These are phyloP conservation scores for Eudorina sp. DNA, from an alignment of 139 green algal genomes.

Conservation along the genomic window DNA sequence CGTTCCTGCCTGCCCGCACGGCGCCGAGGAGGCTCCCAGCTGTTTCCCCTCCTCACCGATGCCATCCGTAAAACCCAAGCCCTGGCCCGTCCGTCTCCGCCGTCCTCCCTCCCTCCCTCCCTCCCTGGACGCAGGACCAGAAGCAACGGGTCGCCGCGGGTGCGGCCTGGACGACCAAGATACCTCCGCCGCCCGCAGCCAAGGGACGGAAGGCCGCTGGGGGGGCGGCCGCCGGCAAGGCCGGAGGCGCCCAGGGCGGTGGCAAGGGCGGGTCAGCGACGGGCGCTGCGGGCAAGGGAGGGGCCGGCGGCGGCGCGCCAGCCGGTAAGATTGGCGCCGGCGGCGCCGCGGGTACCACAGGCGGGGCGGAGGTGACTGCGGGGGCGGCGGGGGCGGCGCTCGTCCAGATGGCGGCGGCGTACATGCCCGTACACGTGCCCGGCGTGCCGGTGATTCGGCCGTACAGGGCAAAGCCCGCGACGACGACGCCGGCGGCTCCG, in stretches of 20 bases:
- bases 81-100: neutral
- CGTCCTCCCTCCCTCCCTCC: no score
- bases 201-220: neutral
- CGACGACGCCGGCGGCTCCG: neutral
- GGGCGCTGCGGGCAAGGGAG: neutral
- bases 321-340: neutral
- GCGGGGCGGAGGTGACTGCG: no score
- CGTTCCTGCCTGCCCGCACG: no score
- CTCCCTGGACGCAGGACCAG: neutral
- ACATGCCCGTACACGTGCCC: neutral
- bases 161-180: slow-evolving; percentile 18
- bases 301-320: neutral
- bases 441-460: slow-evolving; percentile 6
- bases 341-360: neutral
- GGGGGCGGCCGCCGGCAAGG: neutral
- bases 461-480: neutral
- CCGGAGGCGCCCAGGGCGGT: neutral
- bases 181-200: neutral
- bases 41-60: neutral
- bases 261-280: neutral
- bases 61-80: neutral
- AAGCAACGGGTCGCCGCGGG: neutral
- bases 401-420: neutral
- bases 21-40: neutral
- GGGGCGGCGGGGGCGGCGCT: no score